Conservation (phyloP, 805 yeast genomes). For the Saccharomyces eubayanus region DNA sequence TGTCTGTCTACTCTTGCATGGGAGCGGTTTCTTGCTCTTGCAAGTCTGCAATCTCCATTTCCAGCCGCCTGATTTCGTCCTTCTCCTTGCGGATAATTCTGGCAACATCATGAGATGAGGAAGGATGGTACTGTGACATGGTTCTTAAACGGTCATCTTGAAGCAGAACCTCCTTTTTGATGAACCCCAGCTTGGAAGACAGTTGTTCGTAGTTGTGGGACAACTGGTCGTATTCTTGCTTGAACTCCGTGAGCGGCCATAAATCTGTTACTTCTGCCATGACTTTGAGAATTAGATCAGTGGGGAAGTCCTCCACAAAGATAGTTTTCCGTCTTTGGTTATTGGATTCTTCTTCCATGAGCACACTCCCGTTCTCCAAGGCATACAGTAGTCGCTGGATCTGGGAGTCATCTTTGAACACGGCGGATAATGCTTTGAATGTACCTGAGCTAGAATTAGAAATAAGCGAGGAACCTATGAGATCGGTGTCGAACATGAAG, state of each 20-base stretch:
- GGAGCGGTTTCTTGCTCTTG: neutral
- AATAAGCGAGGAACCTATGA: slow-evolving; percentile 1
- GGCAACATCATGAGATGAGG: slow-evolving; percentile 23
- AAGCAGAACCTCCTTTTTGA: slow-evolving; percentile 15
- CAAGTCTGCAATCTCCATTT: slow-evolving; percentile 28
- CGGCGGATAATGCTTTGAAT: slow-evolving; percentile 28
- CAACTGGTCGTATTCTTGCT: slow-evolving; percentile 36
- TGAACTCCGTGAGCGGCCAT: slow-evolving; percentile 35
- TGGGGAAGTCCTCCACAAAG: slow-evolving; percentile 34
- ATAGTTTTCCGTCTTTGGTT: slow-evolving; percentile 25
- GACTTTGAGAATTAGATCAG: slow-evolving; percentile 21
- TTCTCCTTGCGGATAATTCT: slow-evolving; percentile 40
- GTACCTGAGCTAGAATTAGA: slow-evolving; percentile 8
- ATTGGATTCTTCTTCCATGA: slow-evolving; percentile 24
- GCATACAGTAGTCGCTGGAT: slow-evolving; percentile 35
- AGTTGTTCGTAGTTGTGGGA: slow-evolving; percentile 39
- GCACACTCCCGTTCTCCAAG: slow-evolving; percentile 35
- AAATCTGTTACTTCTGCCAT: slow-evolving; percentile 28
- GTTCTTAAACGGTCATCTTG: slow-evolving; percentile 26
- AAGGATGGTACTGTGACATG: slow-evolving; percentile 5
- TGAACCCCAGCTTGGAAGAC: slow-evolving; percentile 31
- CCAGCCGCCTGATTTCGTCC: slow-evolving; percentile 37
- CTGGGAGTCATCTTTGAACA: slow-evolving; percentile 28
- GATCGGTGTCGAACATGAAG: slow-evolving; percentile 17
- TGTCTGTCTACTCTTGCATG: neutral